Evolutionary conservation across 2,329 filamentous ascomycete species (phyloP).

Genomic region (Alternaria gaisen): DNA sequence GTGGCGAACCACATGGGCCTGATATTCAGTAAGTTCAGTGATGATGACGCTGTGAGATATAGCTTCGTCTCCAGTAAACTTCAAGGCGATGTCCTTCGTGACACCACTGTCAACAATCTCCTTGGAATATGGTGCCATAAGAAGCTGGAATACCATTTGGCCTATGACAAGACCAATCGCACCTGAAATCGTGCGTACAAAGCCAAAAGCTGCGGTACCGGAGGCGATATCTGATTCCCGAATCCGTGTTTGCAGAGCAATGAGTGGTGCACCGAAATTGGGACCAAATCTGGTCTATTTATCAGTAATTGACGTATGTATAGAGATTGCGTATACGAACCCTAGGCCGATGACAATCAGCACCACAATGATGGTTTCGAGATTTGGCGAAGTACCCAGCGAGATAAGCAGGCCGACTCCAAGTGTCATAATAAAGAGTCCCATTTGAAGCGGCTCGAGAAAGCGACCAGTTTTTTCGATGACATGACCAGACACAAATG

Average conservation of each 20-base stretch:
- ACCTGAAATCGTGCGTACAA: slow-evolving; percentile 57
- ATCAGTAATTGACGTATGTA: too few species aligned
- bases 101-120: slow-evolving; percentile 34
- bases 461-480: slow-evolving; percentile 57
- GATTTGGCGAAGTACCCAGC: slow-evolving; percentile 20
- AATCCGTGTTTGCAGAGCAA: slow-evolving; percentile 66
- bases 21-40: slow-evolving; percentile 31
- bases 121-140: slow-evolving; percentile 62
- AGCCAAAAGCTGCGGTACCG: slow-evolving; percentile 62
- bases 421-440: slow-evolving; percentile 43
- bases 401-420: slow-evolving; percentile 47
- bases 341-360: slow-evolving; percentile 62
- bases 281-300: slow-evolving; percentile 50
- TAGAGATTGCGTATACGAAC: too few species aligned
- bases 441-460: slow-evolving; percentile 46
- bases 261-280: slow-evolving; percentile 64
- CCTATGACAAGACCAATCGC: slow-evolving; percentile 60
- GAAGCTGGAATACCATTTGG: slow-evolving; percentile 62
- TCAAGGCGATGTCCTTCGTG: slow-evolving; percentile 25
- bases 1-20: slow-evolving; percentile 51
- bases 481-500: slow-evolving; percentile 57
- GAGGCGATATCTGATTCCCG: slow-evolving; percentile 61
- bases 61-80: slow-evolving; percentile 42
- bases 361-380: slow-evolving; percentile 55
- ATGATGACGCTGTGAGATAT: slow-evolving; percentile 43